phyloP scores from a whole-genome alignment of 345 rosid genomes.

The Hibiscus tridactylites region DNA sequence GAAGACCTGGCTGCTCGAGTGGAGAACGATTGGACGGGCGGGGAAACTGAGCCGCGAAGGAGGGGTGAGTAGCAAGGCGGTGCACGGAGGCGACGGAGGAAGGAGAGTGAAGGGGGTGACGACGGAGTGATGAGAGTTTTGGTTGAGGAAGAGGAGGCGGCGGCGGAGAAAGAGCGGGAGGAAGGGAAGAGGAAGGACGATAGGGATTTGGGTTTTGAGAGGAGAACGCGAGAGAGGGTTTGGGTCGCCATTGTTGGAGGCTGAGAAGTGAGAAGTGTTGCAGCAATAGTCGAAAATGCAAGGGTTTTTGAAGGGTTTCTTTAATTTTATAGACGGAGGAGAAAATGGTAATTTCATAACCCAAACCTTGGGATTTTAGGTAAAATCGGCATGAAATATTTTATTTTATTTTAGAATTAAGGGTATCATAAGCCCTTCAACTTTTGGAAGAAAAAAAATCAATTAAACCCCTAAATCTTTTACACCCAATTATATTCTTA shows the following conservation, averaged over 20 bases:
- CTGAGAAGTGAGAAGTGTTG: neutral
- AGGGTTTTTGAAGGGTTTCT: conserved; percentile 9
- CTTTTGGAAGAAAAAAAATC: too few relatives aligned
- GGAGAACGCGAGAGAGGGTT: conserved; percentile 29
- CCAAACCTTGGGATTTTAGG: too few relatives aligned
- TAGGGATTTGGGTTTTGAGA: conserved; percentile 32
- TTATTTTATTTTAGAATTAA: neutral
- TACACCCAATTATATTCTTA: too few relatives aligned
- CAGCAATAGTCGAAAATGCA: neutral
- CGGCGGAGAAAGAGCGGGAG: conserved; percentile 16
- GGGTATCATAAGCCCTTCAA: too few relatives aligned
- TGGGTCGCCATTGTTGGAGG: conserved; percentile 34
- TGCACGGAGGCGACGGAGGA: conserved; percentile 20
- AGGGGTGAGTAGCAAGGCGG: neutral
- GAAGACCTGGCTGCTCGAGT: conserved; percentile 52
- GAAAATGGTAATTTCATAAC: neutral
- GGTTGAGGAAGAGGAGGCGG: conserved; percentile 13
- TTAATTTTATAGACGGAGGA: neutral
- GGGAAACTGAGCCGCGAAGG: neutral
- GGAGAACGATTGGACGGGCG: conserved; percentile 27
- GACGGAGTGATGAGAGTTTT: conserved; percentile 14
- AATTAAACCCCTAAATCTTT: too few relatives aligned
- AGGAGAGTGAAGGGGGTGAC: conserved; percentile 9
- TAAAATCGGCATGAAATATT: neutral
- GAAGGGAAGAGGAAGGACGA: conserved; percentile 11